Conservation (phyloP, 2,329 filamentous ascomycete species). For the Hirsutella rhossiliensis region DNA sequence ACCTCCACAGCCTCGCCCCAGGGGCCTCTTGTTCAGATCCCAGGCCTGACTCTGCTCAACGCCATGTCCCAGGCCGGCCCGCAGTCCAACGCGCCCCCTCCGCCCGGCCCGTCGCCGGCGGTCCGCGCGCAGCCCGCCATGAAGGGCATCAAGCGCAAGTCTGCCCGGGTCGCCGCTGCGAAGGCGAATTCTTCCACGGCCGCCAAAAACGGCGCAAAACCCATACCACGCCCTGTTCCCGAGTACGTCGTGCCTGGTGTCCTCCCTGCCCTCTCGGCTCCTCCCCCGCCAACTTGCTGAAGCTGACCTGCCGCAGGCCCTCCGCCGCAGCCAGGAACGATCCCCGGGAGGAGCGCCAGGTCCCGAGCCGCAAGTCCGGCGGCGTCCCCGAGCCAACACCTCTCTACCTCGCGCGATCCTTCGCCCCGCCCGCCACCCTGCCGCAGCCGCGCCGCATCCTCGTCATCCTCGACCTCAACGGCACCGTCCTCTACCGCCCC, state of each 20-base stretch:
- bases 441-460: conserved; percentile 51
- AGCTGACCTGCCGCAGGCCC: background rate
- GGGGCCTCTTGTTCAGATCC: too few relatives aligned
- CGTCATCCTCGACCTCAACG: conserved; percentile 85
- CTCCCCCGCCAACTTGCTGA: background rate
- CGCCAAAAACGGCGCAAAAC: background rate
- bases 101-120: too few relatives aligned
- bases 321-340: background rate
- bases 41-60: too few relatives aligned
- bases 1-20: too few relatives aligned
- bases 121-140: background rate
- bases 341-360: conserved; percentile 3
- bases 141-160: background rate
- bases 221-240: background rate
- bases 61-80: too few relatives aligned
- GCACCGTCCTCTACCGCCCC: conserved; percentile 70
- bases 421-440: conserved; percentile 27
- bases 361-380: conserved; percentile 31
- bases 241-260: background rate
- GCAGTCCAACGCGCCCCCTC: too few relatives aligned
- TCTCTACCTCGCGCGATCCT: conserved; percentile 48
- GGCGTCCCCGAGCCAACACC: conserved; percentile 48
- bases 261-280: background rate
- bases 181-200: background rate
- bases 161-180: background rate